Percentiles rank a stretch among this genome's conserved stretches.
phyloP scores from a whole-genome alignment of 345 rosid genomes.

The Ricinus communis region DNA sequence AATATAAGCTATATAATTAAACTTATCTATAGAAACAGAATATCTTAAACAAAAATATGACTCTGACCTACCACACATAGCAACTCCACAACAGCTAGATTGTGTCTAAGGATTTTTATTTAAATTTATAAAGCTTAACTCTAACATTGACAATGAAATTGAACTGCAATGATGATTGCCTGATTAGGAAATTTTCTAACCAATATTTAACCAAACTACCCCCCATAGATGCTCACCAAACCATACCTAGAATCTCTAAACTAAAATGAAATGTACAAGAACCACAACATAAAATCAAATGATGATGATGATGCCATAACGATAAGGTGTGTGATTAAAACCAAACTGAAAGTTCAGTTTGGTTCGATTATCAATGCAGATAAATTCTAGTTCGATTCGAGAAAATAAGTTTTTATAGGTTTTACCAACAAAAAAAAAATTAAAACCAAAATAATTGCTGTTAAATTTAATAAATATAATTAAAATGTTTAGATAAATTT shows the following conservation, averaged over 20 bases:
- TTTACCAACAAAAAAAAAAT: no score
- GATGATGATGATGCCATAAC: not conserved
- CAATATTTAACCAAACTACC: constrained; percentile 1
- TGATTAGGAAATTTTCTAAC: constrained; percentile 5
- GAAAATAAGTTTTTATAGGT: no score
- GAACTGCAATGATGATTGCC: constrained; percentile 7
- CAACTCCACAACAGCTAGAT: not conserved
- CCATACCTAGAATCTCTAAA: constrained; percentile 8
- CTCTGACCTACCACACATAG: not conserved
- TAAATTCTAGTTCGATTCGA: no score
- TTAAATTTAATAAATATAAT: no score
- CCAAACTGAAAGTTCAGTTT: no score
- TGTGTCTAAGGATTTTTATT: not conserved
- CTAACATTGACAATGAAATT: not conserved
- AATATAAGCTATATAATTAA: no score
- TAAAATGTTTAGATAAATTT: no score
- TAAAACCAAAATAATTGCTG: no score
- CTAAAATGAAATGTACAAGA: not conserved
- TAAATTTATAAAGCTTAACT: not conserved
- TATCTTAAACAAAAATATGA: not conserved
- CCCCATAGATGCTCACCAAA: constrained; percentile 13
- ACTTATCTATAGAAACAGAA: not conserved
- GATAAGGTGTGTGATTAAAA: no score
- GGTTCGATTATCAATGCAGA: no score
- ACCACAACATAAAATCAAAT: not conserved